Conservation (phyloP, 2,329 filamentous ascomycete genomes). For the Monilinia fructigena region DNA sequence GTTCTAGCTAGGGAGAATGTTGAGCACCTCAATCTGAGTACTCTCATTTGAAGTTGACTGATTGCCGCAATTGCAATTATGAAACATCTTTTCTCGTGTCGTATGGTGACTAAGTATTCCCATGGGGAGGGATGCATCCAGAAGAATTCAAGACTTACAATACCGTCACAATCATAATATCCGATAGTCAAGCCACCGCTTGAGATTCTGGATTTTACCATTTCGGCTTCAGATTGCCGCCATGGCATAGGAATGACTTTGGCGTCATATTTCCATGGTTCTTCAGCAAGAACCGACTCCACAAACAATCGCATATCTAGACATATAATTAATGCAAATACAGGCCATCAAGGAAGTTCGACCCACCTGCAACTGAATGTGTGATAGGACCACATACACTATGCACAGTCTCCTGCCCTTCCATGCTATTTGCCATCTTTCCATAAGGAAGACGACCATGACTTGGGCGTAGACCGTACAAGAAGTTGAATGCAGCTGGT, state of each 20-base stretch:
- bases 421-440: slow-evolving; percentile 39
- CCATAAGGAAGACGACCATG: slow-evolving; percentile 39
- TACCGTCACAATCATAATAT: slow-evolving; percentile 41
- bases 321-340: slow-evolving; percentile 30
- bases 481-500: slow-evolving; percentile 42
- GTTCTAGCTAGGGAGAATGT: neutral
- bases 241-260: slow-evolving; percentile 47
- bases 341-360: slow-evolving; percentile 30
- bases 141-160: slow-evolving; percentile 29
- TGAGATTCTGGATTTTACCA: slow-evolving; percentile 40
- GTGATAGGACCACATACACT: slow-evolving; percentile 39
- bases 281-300: slow-evolving; percentile 39
- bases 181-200: slow-evolving; percentile 42
- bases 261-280: slow-evolving; percentile 43
- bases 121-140: neutral
- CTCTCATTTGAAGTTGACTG: neutral
- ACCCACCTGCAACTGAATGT: slow-evolving; percentile 43
- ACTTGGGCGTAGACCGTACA: slow-evolving; percentile 43
- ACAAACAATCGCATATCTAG: slow-evolving; percentile 41
- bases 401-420: slow-evolving; percentile 46
- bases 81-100: slow-evolving; percentile 32
- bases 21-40: neutral
- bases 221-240: slow-evolving; percentile 36
- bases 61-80: slow-evolving; percentile 40
- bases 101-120: too few species aligned